A percentile compares a stretch with the other conserved stretches of the same genome.
Conservation (phyloP, 257 asterid species). For the Datura wrightii region DNA sequence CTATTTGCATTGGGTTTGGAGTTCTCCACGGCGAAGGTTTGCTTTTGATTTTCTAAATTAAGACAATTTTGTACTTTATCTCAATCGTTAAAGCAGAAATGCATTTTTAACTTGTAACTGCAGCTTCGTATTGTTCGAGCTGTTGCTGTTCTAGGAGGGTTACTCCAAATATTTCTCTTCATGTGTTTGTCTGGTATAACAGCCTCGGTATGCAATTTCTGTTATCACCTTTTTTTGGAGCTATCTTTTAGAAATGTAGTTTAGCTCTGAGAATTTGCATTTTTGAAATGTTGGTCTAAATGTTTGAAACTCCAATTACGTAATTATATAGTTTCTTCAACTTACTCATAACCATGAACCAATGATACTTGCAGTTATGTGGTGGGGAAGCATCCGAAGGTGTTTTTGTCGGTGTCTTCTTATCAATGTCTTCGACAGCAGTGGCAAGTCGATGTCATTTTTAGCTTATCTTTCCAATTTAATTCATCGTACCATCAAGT, state of each 20-base stretch:
- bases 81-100: slow-evolving; percentile 20
- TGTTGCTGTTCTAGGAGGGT: slow-evolving; percentile 83
- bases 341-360: not conserved
- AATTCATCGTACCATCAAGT: slow-evolving; percentile 25
- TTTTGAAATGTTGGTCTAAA: slow-evolving; percentile 21
- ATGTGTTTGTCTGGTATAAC: slow-evolving; percentile 89
- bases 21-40: slow-evolving; percentile 82
- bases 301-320: not conserved
- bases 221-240: slow-evolving; percentile 10
- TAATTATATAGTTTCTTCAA: slow-evolving; percentile 29
- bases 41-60: slow-evolving; percentile 32
- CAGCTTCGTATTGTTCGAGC: slow-evolving; percentile 88
- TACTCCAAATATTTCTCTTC: slow-evolving; percentile 80
- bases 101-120: slow-evolving; percentile 35
- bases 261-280: slow-evolving; percentile 12
- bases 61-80: slow-evolving; percentile 27
- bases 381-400: slow-evolving; percentile 91
- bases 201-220: slow-evolving; percentile 61
- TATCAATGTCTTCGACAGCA: slow-evolving; percentile 94
- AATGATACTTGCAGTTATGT: slow-evolving; percentile 62
- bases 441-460: slow-evolving; percentile 57
- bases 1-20: slow-evolving; percentile 90
- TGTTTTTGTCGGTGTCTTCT: slow-evolving; percentile 86
- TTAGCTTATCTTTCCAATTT: slow-evolving; percentile 30
- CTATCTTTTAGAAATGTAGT: not conserved